These are phyloP conservation scores for Ampelomyces quisqualis DNA, from an alignment of 2,329 filamentous ascomycete genomes.

Conservation along the genomic window DNA sequence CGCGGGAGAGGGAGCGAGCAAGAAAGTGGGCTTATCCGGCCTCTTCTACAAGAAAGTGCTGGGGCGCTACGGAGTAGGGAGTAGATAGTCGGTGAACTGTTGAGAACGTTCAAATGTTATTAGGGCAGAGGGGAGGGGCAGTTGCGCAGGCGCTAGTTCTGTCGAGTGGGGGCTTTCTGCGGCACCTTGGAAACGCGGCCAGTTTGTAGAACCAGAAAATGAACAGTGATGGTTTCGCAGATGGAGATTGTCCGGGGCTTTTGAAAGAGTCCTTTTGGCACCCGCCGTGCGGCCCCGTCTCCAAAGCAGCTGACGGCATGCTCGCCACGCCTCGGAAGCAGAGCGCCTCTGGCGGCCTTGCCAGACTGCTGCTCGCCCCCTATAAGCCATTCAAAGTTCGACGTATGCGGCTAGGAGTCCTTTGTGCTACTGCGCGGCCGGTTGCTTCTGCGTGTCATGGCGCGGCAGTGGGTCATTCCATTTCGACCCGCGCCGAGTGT, in stretches of 20 bases:
- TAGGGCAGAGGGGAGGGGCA: conserved; percentile 31
- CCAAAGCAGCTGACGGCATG: conserved; percentile 15
- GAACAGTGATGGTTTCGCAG: no score
- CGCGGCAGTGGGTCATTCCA: conserved; percentile 14
- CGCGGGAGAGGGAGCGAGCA: conserved; percentile 5
- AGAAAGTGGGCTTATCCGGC: conserved; percentile 4
- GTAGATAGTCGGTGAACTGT: conserved; percentile 26
- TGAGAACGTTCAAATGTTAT: no score
- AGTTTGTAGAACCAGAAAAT: conserved; percentile 21
- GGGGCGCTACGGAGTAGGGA: no score
- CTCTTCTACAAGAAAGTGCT: conserved; percentile 13
- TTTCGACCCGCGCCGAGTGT: conserved; percentile 14
- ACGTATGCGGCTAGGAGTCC: conserved; percentile 12
- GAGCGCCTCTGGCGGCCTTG: conserved; percentile 10
- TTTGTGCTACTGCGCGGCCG: conserved; percentile 26
- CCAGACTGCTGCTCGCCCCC: conserved; percentile 23
- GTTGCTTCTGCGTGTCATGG: conserved; percentile 21
- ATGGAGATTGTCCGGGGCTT: no score
- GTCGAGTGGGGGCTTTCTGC: conserved; percentile 21
- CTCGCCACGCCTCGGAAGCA: background rate
- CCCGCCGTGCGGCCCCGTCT: conserved; percentile 9
- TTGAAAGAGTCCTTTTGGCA: conserved; percentile 4
- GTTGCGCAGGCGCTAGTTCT: conserved; percentile 22
- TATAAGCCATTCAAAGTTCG: conserved; percentile 31
- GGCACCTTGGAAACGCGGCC: conserved; percentile 15